A percentile compares a stretch with the other conserved stretches of the same genome.
Evolutionary conservation across 2,329 filamentous ascomycete genomes (phyloP).

Genomic region (Pseudopyrenochaeta lycopersici): DNA sequence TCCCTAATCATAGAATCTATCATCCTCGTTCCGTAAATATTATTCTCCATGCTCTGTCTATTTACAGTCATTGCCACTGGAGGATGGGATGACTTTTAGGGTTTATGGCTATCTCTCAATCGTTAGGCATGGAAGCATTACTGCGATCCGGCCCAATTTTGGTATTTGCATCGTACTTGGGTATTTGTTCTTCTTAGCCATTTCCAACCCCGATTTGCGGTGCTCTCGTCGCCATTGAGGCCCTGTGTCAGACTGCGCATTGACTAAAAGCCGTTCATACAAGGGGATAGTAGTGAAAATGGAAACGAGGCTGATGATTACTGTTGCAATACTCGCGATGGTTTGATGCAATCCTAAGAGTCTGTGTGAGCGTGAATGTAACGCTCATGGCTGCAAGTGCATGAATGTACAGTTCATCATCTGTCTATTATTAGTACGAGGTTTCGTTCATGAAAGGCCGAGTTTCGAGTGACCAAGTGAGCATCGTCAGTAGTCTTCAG

Average conservation of each 20-base stretch:
- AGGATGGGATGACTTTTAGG: too few relatives aligned
- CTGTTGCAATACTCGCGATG: constrained; percentile 1
- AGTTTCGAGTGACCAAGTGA: constrained; percentile 2
- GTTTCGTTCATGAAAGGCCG: background rate
- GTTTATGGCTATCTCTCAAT: too few relatives aligned
- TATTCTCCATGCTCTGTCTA: too few relatives aligned
- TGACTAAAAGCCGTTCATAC: constrained; percentile 7
- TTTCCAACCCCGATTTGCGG: constrained; percentile 28
- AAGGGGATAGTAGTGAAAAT: constrained; percentile 1
- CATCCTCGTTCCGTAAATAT: background rate
- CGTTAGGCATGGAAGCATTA: too few relatives aligned
- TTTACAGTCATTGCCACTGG: too few relatives aligned
- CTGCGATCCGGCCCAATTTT: too few relatives aligned
- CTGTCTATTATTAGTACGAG: background rate
- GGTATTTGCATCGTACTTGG: constrained; percentile 19
- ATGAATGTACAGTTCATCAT: constrained; percentile 17
- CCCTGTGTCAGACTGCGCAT: constrained; percentile 2
- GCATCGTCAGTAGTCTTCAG: constrained; percentile 1
- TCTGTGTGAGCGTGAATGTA: constrained; percentile 17
- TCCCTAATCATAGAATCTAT: background rate
- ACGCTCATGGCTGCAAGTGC: constrained; percentile 21
- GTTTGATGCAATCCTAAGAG: constrained; percentile 2
- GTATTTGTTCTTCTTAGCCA: constrained; percentile 22
- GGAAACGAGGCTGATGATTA: constrained; percentile 4
- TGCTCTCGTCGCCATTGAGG: constrained; percentile 10